phyloP scores from a whole-genome alignment of 2,329 filamentous ascomycete species.

The Fusarium piperis region DNA sequence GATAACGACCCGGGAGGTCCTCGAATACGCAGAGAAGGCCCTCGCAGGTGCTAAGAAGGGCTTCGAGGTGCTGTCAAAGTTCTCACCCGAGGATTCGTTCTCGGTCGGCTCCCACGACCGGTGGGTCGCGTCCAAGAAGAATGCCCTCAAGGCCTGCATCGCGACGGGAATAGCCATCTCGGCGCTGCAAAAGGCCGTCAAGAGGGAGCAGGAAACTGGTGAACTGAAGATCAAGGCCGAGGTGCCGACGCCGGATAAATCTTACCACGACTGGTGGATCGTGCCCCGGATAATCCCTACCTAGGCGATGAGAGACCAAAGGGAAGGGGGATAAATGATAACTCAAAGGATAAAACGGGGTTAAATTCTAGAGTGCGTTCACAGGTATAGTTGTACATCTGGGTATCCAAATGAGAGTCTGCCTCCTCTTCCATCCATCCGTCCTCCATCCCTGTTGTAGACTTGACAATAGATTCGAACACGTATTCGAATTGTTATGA shows the following conservation, averaged over 20 bases:
- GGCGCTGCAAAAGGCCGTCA: conserved; percentile 66
- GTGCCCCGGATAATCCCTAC: conserved; percentile 60
- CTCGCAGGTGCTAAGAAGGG: conserved; percentile 61
- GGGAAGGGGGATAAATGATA: conserved; percentile 8
- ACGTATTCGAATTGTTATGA: not conserved
- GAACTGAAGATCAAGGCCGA: conserved; percentile 58
- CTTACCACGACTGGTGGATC: conserved; percentile 73
- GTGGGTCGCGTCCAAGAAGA: conserved; percentile 69
- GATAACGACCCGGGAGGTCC: conserved; percentile 51
- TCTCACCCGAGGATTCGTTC: conserved; percentile 63
- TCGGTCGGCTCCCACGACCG: conserved; percentile 66
- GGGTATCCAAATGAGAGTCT: conserved; percentile 41
- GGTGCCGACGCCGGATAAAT: conserved; percentile 61
- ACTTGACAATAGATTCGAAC: conserved; percentile 7
- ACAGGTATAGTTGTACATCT: conserved; percentile 34
- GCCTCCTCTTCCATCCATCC: conserved; percentile 10
- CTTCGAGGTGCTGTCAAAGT: conserved; percentile 65
- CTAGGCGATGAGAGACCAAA: not conserved
- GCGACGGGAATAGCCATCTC: conserved; percentile 72
- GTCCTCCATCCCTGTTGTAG: conserved; percentile 3
- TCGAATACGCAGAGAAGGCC: conserved; percentile 57
- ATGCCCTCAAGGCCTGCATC: conserved; percentile 75
- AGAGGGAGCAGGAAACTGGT: conserved; percentile 42
- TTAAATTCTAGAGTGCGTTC: conserved; percentile 26
- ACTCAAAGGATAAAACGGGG: not conserved